phyloP scores from a whole-genome alignment of 352 stramenopile genomes.

The Aphanomyces euteiches region DNA sequence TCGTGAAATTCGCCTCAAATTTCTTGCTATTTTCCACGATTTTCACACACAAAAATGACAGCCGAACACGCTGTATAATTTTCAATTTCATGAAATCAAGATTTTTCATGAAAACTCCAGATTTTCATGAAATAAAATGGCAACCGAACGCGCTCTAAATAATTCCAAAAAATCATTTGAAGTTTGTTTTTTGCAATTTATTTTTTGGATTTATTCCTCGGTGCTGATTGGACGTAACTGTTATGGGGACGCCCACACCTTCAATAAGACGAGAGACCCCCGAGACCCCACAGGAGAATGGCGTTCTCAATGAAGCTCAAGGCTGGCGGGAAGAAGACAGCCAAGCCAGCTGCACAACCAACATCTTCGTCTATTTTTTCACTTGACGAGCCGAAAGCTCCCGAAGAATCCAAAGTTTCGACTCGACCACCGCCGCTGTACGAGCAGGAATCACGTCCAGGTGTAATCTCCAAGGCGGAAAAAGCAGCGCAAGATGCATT shows the following conservation, averaged over 20 bases:
- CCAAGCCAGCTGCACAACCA: conserved; percentile 27
- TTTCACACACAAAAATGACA: too few species aligned
- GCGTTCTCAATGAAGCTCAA: conserved; percentile 65
- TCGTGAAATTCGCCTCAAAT: too few species aligned
- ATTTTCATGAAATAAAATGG: too few species aligned
- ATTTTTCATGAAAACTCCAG: too few species aligned
- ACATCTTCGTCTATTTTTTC: conserved; percentile 35
- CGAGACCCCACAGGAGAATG: conserved; percentile 31
- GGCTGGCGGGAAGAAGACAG: conserved; percentile 38
- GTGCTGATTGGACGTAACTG: background rate
- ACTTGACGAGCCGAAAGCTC: conserved; percentile 30
- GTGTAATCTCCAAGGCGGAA: conserved; percentile 40
- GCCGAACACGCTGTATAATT: too few species aligned
- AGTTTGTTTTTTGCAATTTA: background rate
- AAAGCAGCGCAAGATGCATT: conserved; percentile 52
- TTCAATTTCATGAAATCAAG: too few species aligned
- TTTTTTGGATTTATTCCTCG: background rate
- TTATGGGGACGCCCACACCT: background rate
- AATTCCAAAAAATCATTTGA: conserved; percentile 22
- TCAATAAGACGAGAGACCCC: background rate
- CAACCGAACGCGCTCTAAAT: too few species aligned
- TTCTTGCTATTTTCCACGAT: too few species aligned
- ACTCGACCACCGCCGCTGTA: conserved; percentile 1
- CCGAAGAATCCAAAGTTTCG: conserved; percentile 16
- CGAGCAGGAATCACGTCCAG: background rate